These are phyloP conservation scores for Excoecaria agallocha DNA, from an alignment of 345 rosid species.

Conservation along the genomic window DNA sequence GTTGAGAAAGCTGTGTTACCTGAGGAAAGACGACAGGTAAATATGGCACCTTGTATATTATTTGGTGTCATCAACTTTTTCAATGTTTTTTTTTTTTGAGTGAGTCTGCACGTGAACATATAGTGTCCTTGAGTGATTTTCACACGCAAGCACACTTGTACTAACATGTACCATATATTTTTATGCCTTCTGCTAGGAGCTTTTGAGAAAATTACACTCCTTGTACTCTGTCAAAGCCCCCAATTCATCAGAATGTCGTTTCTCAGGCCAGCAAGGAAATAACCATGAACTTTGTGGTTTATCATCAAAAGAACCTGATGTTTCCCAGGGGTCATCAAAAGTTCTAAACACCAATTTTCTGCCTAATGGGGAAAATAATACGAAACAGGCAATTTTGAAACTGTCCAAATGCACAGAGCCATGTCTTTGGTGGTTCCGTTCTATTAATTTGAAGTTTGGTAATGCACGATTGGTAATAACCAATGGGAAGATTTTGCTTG, in stretches of 20 bases:
- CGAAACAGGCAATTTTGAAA: constrained; percentile 39
- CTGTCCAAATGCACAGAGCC: constrained; percentile 31
- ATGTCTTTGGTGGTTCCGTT: constrained; percentile 55
- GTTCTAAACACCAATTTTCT: constrained; percentile 18
- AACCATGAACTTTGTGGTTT: constrained; percentile 24
- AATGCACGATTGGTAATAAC: constrained; percentile 38
- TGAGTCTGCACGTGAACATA: no score
- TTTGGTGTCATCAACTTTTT: no score
- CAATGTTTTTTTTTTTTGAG: no score
- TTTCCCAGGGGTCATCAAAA: constrained; percentile 28
- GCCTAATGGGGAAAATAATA: constrained; percentile 24
- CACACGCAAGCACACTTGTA: background rate
- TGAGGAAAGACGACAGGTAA: constrained; percentile 75
- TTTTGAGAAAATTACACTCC: constrained; percentile 73
- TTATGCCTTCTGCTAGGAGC: constrained; percentile 41
- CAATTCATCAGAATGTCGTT: constrained; percentile 24
- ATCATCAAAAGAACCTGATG: constrained; percentile 27
- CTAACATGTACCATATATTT: background rate
- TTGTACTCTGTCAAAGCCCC: constrained; percentile 41
- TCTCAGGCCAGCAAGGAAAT: constrained; percentile 16
- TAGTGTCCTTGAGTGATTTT: background rate
- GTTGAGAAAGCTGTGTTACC: constrained; percentile 74
- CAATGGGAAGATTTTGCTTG: constrained; percentile 54
- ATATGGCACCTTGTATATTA: no score
- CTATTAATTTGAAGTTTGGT: constrained; percentile 57